Evolutionary conservation across 768 basidiomycete genomes (phyloP), one percentile per base, ranked within the genome.

Genomic region (Baorangia bicolor): DNA sequence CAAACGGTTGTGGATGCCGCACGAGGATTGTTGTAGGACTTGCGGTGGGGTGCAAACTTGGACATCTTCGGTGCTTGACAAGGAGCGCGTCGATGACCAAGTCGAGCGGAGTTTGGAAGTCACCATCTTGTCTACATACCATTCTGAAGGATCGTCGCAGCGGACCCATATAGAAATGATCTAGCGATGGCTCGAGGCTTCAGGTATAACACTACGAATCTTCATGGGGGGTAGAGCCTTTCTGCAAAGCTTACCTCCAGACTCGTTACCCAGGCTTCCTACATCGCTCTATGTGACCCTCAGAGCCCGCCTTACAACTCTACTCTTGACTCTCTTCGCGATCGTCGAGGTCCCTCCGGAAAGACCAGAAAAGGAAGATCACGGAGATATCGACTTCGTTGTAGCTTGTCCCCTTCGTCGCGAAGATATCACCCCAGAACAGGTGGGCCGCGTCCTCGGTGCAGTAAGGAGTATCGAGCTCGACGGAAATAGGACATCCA

Each of bases 221-320:
- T 12, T 28, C 56, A 90, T 90, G 88, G 88, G 88, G 11, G 88
- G 88, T 16, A 85, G 78, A 65, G 87, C 87, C 5, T 90, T 90
- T 72, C 70, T 73, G 43, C 70, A 78, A 35, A 53, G 62, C 16
- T 69, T 85, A 3, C 69, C 75, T 10, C 51, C 75, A 11, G 73
- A 66, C 12, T 71, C 80, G 0, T 83, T 88, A 59, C 88, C 87
- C 39, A 81, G 88, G 5, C 77, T 90, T 48, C 78, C 82, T n/a
- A 78, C 83, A 0, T 34, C 66, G 1, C 74, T 82, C 45, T 90
- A 90, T 67, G 39, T 65, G 13, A 63, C 71, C 0, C 66, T 87
- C 38, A 88, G 86, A 69, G 63, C 72, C 1, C 77, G 74, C 20
- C 64, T 84, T 4, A 57, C 68, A 1, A 62, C 76, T 2, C 73